phyloP scores from a whole-genome alignment of 2,329 filamentous ascomycete genomes.

The Sporothrix pseudoabietina region DNA sequence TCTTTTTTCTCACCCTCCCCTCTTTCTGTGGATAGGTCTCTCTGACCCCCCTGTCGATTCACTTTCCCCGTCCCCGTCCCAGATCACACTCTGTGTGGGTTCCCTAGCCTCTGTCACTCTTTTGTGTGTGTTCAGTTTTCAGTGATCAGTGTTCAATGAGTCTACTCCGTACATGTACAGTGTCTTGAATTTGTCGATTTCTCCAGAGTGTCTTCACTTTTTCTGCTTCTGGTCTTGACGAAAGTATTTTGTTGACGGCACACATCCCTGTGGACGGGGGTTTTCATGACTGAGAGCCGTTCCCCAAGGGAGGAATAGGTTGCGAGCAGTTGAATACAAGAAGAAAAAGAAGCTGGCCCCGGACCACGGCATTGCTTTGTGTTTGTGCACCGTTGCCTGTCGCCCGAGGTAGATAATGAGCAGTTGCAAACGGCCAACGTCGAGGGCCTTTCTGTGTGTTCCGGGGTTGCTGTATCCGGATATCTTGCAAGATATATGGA shows the following conservation, averaged over 20 bases:
- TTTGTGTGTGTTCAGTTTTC: neutral
- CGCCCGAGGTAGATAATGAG: conserved; percentile 1
- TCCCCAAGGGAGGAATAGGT: conserved; percentile 2
- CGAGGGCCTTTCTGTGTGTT: neutral
- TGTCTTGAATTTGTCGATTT: neutral
- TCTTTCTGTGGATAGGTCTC: neutral
- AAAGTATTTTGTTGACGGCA: conserved; percentile 6
- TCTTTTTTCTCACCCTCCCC: conserved; percentile 25
- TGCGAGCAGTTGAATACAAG: neutral
- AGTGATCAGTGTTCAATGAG: neutral
- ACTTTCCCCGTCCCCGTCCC: conserved; percentile 24
- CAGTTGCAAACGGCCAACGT: neutral
- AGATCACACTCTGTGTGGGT: conserved; percentile 25
- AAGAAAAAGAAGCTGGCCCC: neutral
- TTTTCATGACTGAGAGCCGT: neutral
- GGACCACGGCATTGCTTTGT: conserved; percentile 3
- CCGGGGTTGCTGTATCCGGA: neutral
- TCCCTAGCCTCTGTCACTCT: neutral
- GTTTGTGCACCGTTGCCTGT: conserved; percentile 11
- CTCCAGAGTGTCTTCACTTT: neutral
- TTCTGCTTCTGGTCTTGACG: conserved; percentile 6
- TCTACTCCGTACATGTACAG: no score
- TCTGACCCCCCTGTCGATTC: conserved; percentile 4
- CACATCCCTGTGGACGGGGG: neutral
- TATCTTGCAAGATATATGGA: no score